Base-by-base conservation (phyloP, 1,284 basidiomycete genomes). In the Sporisorium exsertum region DNA sequence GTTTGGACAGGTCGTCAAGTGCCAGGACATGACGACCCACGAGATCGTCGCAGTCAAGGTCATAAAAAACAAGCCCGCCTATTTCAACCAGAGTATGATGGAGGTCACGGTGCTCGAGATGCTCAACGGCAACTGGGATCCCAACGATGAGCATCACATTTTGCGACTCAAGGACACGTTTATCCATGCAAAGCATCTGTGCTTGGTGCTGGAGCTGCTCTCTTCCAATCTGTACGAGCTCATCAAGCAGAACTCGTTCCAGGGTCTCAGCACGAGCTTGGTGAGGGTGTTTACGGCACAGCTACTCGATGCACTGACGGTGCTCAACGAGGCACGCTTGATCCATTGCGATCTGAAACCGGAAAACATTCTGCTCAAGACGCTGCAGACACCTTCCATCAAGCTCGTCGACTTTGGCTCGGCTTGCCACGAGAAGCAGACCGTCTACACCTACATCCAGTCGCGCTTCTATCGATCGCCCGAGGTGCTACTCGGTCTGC, bases 31-130 rank as follows among this genome's bases (percentile, higher is more conserved):
- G 92, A 94, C 95, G 87, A 98, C 94, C 42, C 95, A 98, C 86
- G 95, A 97, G 86, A 94, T 99, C 58, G 94, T 97, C 47, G 97
- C 97, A 16, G 96, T 99, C 72, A 99, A 99, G 87, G 97, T 99
- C 18, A 95, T 99, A 83, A 99, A 99, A 89, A 99, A 99, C 87
- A 99, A 99, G 87, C 96, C 96, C 2, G 96, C 96, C 0, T 99
- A 99, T 87, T 95, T 97, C 87, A 97, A 98, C 85, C 96, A 99
- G 88, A 94, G 93, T 87, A 98, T 97, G 93, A 99, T 99, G 96
- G 97, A 99, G 87, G 97, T 99, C 26, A 97, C 95, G 0, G 98
- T 99, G 75, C 88, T 99, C 54, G 94, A 98, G 84, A 88, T 78
- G 97, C 89, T 85, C 57, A 85, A 85, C 59, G 80, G 79, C 49